These are phyloP conservation scores for Euphorbia celastroides DNA, from an alignment of 441 rosid species.

Conservation along the genomic window DNA sequence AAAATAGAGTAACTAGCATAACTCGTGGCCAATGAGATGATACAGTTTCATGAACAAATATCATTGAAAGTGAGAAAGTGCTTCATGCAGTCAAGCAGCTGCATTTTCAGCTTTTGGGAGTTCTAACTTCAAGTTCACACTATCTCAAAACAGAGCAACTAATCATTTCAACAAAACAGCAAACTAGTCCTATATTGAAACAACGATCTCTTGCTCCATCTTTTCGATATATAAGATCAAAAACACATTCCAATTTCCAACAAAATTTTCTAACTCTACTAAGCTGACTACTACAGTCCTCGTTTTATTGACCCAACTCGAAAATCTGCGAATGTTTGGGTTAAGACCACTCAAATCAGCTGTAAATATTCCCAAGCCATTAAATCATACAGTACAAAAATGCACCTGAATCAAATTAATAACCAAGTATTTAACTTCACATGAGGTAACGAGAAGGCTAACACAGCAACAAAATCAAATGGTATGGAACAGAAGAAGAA, in stretches of 20 bases:
- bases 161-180: too few species aligned
- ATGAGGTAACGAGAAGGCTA: not conserved
- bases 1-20: too few species aligned
- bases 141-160: too few species aligned
- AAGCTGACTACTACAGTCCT: too few species aligned
- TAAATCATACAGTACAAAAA: not conserved
- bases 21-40: too few species aligned
- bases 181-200: not conserved
- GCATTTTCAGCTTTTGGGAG: too few species aligned
- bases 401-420: not conserved
- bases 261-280: not conserved
- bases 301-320: not conserved
- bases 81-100: too few species aligned
- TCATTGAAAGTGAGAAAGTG: too few species aligned
- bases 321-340: not conserved
- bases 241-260: not conserved
- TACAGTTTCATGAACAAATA: too few species aligned
- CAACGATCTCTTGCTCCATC: not conserved
- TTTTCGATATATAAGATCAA: not conserved
- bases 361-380: not conserved
- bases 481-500: slow-evolving; percentile 8
- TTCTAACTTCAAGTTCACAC: too few species aligned
- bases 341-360: not conserved
- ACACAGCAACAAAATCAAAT: too few species aligned
- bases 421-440: not conserved